Conservation (phyloP, 495 filamentous ascomycete genomes). For the Hypoxylon trugodes region DNA sequence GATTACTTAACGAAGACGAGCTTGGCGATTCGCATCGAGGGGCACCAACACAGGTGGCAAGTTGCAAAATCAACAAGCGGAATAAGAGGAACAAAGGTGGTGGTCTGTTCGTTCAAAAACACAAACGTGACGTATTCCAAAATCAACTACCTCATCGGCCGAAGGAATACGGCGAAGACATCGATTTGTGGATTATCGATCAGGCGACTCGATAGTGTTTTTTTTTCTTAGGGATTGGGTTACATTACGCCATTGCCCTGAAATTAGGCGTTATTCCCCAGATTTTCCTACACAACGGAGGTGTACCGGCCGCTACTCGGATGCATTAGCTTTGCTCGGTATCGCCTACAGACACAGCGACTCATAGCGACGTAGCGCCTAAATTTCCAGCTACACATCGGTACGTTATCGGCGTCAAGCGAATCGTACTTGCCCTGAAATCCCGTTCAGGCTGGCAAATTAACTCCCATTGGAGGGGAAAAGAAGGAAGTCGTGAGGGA, state of each 20-base stretch:
- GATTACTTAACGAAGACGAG: no score
- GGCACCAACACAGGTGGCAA: no score
- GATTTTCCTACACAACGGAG: slow-evolving; percentile 9
- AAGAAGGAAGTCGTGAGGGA: slow-evolving; percentile 1
- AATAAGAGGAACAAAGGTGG: no score
- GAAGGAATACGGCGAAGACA: not conserved
- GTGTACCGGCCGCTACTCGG: slow-evolving; percentile 15
- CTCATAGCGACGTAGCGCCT: no score
- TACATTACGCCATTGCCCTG: slow-evolving; percentile 33
- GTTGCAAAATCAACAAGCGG: no score
- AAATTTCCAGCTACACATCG: not conserved
- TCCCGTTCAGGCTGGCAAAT: no score
- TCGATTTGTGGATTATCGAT: not conserved
- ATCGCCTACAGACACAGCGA: no score
- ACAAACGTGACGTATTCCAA: no score
- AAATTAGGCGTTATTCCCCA: slow-evolving; percentile 33
- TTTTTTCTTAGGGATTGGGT: slow-evolving; percentile 16
- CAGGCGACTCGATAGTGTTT: slow-evolving; percentile 24
- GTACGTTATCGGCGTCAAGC: slow-evolving; percentile 5
- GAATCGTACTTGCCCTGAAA: no score
- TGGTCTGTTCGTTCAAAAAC: no score
- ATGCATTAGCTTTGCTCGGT: slow-evolving; percentile 32
- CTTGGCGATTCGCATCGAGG: no score
- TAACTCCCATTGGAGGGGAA: not conserved
- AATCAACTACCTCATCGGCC: no score